A percentile compares a stretch with the other conserved stretches of the same genome.
Conservation (phyloP, 371 early-diverging fungal species). For the Scutellospora calospora region DNA sequence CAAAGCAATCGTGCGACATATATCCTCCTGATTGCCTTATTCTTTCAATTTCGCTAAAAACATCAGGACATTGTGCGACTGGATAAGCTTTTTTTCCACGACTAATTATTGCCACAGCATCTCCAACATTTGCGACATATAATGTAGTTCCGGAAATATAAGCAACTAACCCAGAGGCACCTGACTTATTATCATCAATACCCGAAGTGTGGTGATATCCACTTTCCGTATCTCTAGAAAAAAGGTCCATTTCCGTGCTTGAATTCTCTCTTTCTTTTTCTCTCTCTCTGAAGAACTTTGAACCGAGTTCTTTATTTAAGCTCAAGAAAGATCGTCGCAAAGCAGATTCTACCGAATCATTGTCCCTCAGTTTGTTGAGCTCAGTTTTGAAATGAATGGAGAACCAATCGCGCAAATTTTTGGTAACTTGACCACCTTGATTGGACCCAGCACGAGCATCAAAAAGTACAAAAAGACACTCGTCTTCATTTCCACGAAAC, state of each 20-base stretch:
- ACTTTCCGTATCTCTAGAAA: conserved; percentile 12
- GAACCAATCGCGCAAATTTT: conserved; percentile 78
- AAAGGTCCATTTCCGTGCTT: conserved; percentile 46
- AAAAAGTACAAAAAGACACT: conserved; percentile 89
- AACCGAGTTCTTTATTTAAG: conserved; percentile 79
- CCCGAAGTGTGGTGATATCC: conserved; percentile 39
- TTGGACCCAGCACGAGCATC: conserved; percentile 74
- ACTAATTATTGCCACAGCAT: conserved; percentile 85
- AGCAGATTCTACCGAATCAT: conserved; percentile 68
- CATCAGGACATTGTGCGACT: conserved; percentile 80
- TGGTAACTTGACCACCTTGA: conserved; percentile 68
- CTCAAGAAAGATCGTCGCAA: conserved; percentile 79
- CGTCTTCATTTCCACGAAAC: conserved; percentile 83
- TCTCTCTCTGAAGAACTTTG: conserved; percentile 44
- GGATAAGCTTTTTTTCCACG: conserved; percentile 76
- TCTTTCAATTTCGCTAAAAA: conserved; percentile 77
- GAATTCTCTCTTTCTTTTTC: too few relatives aligned
- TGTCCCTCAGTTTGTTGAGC: conserved; percentile 65
- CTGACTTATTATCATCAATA: conserved; percentile 63
- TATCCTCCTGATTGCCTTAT: conserved; percentile 86
- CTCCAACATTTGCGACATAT: conserved; percentile 93
- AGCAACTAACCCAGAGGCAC: conserved; percentile 80
- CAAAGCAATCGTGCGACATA: conserved; percentile 75
- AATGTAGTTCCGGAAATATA: conserved; percentile 83
- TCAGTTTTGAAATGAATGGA: conserved; percentile 74